A percentile compares a stretch with the other conserved stretches of the same genome.
Conservation (phyloP, 2,329 filamentous ascomycete species). For the Thielaviopsis ethacetica region DNA sequence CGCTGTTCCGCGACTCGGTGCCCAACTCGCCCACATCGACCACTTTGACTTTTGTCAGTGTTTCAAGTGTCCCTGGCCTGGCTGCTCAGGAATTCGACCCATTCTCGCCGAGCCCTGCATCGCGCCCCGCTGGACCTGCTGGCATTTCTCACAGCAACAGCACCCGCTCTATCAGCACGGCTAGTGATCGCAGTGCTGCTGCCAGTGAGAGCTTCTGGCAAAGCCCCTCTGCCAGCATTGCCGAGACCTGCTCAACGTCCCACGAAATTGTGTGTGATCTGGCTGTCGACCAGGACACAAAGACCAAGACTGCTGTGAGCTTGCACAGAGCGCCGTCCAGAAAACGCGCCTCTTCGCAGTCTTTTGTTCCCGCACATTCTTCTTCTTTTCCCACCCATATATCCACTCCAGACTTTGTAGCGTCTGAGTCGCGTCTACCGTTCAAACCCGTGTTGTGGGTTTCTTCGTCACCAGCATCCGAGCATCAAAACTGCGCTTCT, state of each 20-base stretch:
- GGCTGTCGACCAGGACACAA: neutral
- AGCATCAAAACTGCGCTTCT: neutral
- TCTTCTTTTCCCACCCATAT: too few relatives aligned
- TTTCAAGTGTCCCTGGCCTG: neutral
- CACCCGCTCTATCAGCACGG: slow-evolving; percentile 4
- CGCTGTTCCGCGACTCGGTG: slow-evolving; percentile 6
- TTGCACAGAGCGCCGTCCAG: neutral
- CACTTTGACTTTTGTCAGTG: neutral
- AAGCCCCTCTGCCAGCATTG: neutral
- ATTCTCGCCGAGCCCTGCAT: neutral
- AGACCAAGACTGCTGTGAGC: neutral
- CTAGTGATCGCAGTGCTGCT: neutral
- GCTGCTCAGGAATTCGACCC: neutral
- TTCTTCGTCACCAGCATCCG: neutral
- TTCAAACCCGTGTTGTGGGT: neutral
- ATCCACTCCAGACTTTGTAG: too few relatives aligned
- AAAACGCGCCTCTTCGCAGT: neutral
- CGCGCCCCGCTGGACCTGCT: neutral
- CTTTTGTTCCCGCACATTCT: neutral
- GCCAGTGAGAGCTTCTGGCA: slow-evolving; percentile 2
- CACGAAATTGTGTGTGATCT: neutral
- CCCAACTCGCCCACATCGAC: neutral
- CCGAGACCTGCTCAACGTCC: slow-evolving; percentile 5
- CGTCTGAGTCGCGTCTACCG: neutral
- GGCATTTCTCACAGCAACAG: slow-evolving; percentile 5